These are phyloP conservation scores for Gilbertella persicaria DNA, from an alignment of 371 early-diverging fungal species.

Conservation along the genomic window DNA sequence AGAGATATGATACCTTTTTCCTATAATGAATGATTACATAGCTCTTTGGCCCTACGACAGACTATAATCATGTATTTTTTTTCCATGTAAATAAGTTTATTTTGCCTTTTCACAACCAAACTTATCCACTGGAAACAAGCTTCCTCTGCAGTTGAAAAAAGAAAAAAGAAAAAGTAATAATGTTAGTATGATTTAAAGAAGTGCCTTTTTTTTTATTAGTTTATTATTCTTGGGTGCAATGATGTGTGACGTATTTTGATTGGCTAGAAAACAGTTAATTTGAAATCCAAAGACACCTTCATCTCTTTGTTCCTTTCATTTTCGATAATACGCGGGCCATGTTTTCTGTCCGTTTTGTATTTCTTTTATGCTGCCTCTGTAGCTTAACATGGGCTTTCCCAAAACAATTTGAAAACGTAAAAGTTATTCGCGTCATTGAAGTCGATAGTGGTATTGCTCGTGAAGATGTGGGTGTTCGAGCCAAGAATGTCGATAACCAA, in stretches of 20 bases:
- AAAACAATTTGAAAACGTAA: slow-evolving; percentile 55
- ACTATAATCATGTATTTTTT: too few species aligned
- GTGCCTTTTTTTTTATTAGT: too few species aligned
- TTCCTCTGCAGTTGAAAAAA: too few species aligned
- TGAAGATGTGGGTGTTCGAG: slow-evolving; percentile 61
- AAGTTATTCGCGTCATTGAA: slow-evolving; percentile 67
- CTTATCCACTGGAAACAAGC: too few species aligned
- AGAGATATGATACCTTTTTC: too few species aligned
- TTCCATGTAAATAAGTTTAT: too few species aligned
- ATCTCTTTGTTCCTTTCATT: slow-evolving; percentile 5
- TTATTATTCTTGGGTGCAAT: neutral
- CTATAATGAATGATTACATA: too few species aligned
- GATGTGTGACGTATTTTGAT: slow-evolving; percentile 5
- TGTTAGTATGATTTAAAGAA: too few species aligned
- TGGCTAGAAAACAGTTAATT: slow-evolving; percentile 9
- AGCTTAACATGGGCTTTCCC: slow-evolving; percentile 30
- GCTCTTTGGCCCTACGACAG: too few species aligned
- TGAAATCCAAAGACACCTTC: neutral
- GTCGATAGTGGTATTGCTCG: slow-evolving; percentile 62
- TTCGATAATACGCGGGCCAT: slow-evolving; percentile 6
- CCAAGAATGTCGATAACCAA: slow-evolving; percentile 50
- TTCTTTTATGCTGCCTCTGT: slow-evolving; percentile 8
- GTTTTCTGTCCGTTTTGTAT: slow-evolving; percentile 19
- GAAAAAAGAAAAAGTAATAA: too few species aligned
- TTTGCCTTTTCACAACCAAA: too few species aligned